Base-by-base conservation (phyloP, 2,329 filamentous ascomycete genomes). In the Trichoderma sp. region DNA sequence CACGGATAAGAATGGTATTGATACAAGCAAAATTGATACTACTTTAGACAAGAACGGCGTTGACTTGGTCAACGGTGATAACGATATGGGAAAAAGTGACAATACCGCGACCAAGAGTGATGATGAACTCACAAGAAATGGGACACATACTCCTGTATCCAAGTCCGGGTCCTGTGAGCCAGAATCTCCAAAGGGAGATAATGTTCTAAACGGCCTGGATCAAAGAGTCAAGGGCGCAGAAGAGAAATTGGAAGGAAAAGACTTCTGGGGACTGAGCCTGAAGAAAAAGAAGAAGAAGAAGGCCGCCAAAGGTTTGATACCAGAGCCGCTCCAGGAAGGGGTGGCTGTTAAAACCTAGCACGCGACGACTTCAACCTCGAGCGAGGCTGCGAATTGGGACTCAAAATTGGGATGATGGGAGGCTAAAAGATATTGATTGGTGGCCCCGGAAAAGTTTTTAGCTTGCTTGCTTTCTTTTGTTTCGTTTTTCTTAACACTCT, bases 251-350 rank as follows among this genome's bases (percentile, higher is more conserved):
- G 63, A 66, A 12, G 61, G 26, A 5, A 47, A 43, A 47, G 61
- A 64, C 36, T 43, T 64, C 15, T 64, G 61, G 61, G 61, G 61
- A 14, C 32, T 62, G 30, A 47, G 36, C 11, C 7, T 64, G 36
- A 64, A 64, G 36, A 64, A 64, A 4, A 64, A 64, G 36, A 64
- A 64, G 36, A 64, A 64, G 61, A 64, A 64, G 61, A 64, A 64
- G 36, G 61, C 36, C 30, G 15, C 14, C 8, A 64, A 64, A 47
- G 15, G 34, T 21, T 47, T 39, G 8, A 21, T 21, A 11, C 24
- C 36, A n/a, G 61, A 64, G 24, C n/a, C 61, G 34, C 34, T 47
- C 8, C 61, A 47, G 24, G 61, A 64, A 36, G 61, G 61, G 32
- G 36, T 64, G 36, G 36, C 36, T 28, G 36, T 64, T 43, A 28